Evolutionary conservation across 139 green algal genomes (phyloP).

Genomic region (Edaphochlamys debaryana): DNA sequence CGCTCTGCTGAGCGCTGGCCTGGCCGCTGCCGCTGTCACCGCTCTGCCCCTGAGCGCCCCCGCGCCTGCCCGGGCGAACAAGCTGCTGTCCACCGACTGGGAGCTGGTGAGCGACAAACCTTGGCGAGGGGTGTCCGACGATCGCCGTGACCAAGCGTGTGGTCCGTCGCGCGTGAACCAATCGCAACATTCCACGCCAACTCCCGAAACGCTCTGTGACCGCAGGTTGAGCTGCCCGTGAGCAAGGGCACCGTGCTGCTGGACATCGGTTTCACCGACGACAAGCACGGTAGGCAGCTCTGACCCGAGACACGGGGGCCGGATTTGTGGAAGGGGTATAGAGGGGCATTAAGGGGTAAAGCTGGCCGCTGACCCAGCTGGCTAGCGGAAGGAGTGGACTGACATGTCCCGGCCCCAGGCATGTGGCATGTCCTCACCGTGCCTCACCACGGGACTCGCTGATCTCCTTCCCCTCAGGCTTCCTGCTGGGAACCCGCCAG

Average conservation of each 20-base stretch:
- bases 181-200: too few species aligned
- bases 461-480: conserved; percentile 68
- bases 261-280: conserved; percentile 95
- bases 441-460: too few species aligned
- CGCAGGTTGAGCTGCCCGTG: conserved; percentile 84
- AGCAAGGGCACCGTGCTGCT: conserved; percentile 94
- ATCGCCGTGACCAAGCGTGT: background rate
- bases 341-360: too few species aligned
- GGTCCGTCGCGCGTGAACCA: too few species aligned
- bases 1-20: conserved; percentile 36
- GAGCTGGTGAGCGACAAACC: conserved; percentile 72
- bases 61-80: conserved; percentile 50
- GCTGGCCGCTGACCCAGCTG: too few species aligned
- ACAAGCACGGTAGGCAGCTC: conserved; percentile 91
- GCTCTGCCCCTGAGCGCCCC: background rate
- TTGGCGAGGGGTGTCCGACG: too few species aligned
- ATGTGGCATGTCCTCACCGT: too few species aligned
- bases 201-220: too few species aligned
- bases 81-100: conserved; percentile 73
- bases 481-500: conserved; percentile 95
- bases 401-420: too few species aligned
- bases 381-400: too few species aligned
- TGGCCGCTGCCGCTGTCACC: background rate
- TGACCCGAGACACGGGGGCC: too few species aligned
- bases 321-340: too few species aligned